Evolutionary conservation across 176 grass and related monocot genomes (phyloP).

Genomic region (Ensete ventricosum): DNA sequence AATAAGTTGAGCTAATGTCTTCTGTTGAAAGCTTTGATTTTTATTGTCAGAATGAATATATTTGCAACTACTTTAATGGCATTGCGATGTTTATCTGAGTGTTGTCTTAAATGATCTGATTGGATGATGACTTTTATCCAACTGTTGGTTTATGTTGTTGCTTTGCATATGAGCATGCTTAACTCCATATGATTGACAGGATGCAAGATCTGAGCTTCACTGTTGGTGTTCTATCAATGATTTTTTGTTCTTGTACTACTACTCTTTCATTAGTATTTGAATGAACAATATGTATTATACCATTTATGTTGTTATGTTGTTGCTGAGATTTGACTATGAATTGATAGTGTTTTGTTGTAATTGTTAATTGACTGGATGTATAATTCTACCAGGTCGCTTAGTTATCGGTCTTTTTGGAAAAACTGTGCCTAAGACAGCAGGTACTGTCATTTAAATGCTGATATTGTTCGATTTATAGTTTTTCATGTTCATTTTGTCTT

Average conservation of each 20-base stretch:
- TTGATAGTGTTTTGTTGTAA: neutral
- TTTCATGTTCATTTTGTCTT: neutral
- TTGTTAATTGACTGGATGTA: conserved; percentile 23
- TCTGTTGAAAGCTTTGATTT: too few species aligned
- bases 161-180: neutral
- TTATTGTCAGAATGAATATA: too few species aligned
- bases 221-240: neutral
- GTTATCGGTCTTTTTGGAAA: conserved; percentile 96
- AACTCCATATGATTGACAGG: neutral
- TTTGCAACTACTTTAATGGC: too few species aligned
- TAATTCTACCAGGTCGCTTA: conserved; percentile 57
- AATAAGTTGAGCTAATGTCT: too few species aligned
- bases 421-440: conserved; percentile 89
- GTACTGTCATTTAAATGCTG: conserved; percentile 23
- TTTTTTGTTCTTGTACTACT: neutral
- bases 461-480: neutral
- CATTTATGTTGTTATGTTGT: neutral
- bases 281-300: conserved; percentile 54
- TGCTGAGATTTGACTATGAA: neutral
- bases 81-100: too few species aligned
- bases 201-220: neutral
- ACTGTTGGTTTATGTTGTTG: neutral
- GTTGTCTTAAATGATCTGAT: neutral
- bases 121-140: neutral
- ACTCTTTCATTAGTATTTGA: conserved; percentile 34